Conservation (phyloP, 202 grass and related monocot species). For the Thinopyrum obtusiflorum region DNA sequence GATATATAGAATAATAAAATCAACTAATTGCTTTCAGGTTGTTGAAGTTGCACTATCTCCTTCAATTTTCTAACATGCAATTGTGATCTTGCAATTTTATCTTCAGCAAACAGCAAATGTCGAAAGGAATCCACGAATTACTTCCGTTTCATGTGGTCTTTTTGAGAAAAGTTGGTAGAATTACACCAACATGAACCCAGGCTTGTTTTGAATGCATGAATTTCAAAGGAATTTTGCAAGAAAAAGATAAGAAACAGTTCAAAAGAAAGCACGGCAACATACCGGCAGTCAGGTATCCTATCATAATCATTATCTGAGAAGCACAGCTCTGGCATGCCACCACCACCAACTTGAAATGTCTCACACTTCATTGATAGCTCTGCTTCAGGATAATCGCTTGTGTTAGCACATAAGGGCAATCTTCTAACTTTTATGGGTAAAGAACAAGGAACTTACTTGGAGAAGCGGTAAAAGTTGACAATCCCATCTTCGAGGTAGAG, state of each 20-base stretch:
- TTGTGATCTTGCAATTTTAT: neutral
- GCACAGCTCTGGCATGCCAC: conserved; percentile 43
- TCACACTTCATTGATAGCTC: conserved; percentile 62
- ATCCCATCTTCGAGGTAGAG: conserved; percentile 54
- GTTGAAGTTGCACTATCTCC: neutral
- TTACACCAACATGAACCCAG: neutral
- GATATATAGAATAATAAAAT: neutral
- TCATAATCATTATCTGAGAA: conserved; percentile 73
- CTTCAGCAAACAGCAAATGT: neutral
- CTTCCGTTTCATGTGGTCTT: neutral
- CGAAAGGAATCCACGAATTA: neutral
- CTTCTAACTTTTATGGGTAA: conserved; percentile 4
- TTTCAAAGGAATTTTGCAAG: neutral
- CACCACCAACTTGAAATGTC: conserved; percentile 58
- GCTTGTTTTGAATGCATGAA: neutral
- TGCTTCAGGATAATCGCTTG: conserved; percentile 40
- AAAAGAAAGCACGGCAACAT: conserved; percentile 20
- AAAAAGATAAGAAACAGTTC: neutral
- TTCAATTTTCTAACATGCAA: conserved; percentile 2
- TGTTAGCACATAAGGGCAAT: conserved; percentile 39
- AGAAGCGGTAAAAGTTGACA: conserved; percentile 70
- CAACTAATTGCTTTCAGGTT: neutral
- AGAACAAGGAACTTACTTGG: conserved; percentile 64
- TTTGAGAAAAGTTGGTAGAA: neutral
- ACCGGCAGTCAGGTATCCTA: conserved; percentile 61